Base-by-base conservation (phyloP, 1,139 yeast species). In the Suhomyces chickasaworum region DNA sequence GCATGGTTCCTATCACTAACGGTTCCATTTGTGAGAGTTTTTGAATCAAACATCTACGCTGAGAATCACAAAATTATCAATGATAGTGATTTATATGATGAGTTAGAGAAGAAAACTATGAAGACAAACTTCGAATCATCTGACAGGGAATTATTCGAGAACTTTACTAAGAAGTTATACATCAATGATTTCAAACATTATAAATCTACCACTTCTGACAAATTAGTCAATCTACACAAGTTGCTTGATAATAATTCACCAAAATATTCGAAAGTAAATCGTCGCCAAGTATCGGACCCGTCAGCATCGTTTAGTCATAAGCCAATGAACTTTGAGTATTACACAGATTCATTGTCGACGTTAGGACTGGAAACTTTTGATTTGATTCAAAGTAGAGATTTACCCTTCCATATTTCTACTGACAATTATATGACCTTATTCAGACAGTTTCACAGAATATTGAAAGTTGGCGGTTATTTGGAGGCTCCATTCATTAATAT, bases 1-100 rank as follows among this genome's bases (percentile, higher is more conserved):
- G 58, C 72, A 1, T 74, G 78, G 79, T 69, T 62, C 47, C 52
- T 73, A 45, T 63, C 77, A 1, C 48, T 69, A 0, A 62, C 73
- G 0, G 51, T 62, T 1, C 80, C 80, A 5, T 75, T 71, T 53
- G 57, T 70, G 10, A 54, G 71, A 36, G 64, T 74, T 1, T 51
- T 69, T 44, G 78, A 74, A 50, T 53, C 64, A 41, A 69, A 64
- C 49, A 53, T 67, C 3, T 64, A 64, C 46, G 44, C 63, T 13
- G 79, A 74, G 49, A 56, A 59, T 44, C 45, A 54, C 7, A 47
- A 53, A 5, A 45, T 61, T 2, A 49, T 66, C 9, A 49, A 54
- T 27, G 45, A 46, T 18, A 30, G 17, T n/a, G 49, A 48, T 12
- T 39, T 43, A 21, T 52, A 52, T 36, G 33, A 36, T 5, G 51